Evolutionary conservation across 352 stramenopile species (phyloP), one percentile per base, ranked within the genome.

Genomic region (Globisporangium nodosum): DNA sequence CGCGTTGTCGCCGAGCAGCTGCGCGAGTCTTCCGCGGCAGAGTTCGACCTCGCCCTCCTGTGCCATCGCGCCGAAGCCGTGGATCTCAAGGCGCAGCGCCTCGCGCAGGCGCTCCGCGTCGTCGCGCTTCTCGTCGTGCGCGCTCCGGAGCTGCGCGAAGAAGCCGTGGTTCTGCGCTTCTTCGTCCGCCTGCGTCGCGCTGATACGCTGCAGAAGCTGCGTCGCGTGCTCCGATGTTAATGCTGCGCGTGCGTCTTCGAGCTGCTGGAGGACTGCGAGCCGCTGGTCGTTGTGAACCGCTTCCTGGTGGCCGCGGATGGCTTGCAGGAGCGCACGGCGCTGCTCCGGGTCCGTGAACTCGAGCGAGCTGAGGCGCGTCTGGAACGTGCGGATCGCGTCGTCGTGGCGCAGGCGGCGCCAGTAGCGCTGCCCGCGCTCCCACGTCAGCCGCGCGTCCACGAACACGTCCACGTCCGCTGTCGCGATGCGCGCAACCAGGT

Each of bases 351-450:
- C 74, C 9, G 72, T 92, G 64, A 93, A 97, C 18, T 70, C 30
- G 5, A 59, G 56, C 9, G 86, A 90, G 20, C 65, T 67, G 15
- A 97, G 64, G 2, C 74, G 78, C 3, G 33, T 24, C 59, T 79
- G 73, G 56, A 96, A 96, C 12, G 58, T 60, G 3, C 57, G 30
- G 51, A 97, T 73, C 0, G 82, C 84, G n/a, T 87, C 73, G 8
- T 87, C 62, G 59, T 97, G 90, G 1, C 86, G 78, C 27, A 96
- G 64, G 9, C 66, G 63, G 13, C 90, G 83, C 90, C 90, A 97
- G 21, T 58, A 70, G 0, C 65, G 57, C 49, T 83, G 73, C 0
- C 77, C 74, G 6, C 58, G 52, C 58, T 95, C 84, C 85, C 85
- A 96, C 24, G 72, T 52, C n/a, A 85, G 64, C 11, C 84, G 70